Base-by-base conservation (phyloP, 106 monocot genomes). In the Allium fistulosum region DNA sequence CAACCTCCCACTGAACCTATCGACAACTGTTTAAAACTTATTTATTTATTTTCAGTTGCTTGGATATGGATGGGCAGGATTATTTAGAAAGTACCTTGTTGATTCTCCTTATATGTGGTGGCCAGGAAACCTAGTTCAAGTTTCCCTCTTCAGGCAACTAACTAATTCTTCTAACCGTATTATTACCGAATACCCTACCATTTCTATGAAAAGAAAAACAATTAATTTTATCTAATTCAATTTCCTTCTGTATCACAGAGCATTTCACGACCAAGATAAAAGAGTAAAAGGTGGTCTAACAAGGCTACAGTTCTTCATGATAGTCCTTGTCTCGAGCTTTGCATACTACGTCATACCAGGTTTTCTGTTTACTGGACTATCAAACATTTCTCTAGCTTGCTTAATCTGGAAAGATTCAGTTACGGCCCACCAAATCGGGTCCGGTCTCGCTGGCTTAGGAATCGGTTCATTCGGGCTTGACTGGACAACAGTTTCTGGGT, bases 91-190 rank as follows among this genome's bases (percentile, higher is more conserved):
- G 46, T 80, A 61, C 58, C 69, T 87, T 1, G 87, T 87, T 50
- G 80, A 87, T 10, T 79, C 83, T 16, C 79, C 87, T 2, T 78
- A 83, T 61, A 87, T 87, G 82, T 87, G 87, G 87, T 87, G 87
- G 87, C 87, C 87, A 2, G 7, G 59, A 53, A 87, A 68, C 59
- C 76, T 87, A 7, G 82, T 87, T 10, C 82, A 87, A 57, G 86
- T 87, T 26, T 87, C 86, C 17, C 80, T 83, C 48, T 87, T 80
- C 74, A 74, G 77, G 87, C 77, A 48, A 12, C 8, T 75, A 50
- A 53, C 51, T 49, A 22, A 8, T 46, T 47, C 16, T 14, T 61
- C 47, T 46, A 2, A 47, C 17, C 45, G 9, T 14, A 49, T 53
- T 9, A 11, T 11, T 6, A 22, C 22, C 22, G 22, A 22, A 14